phyloP scores from a whole-genome alignment of 768 basidiomycete genomes.

The Amanita subjunquillea region DNA sequence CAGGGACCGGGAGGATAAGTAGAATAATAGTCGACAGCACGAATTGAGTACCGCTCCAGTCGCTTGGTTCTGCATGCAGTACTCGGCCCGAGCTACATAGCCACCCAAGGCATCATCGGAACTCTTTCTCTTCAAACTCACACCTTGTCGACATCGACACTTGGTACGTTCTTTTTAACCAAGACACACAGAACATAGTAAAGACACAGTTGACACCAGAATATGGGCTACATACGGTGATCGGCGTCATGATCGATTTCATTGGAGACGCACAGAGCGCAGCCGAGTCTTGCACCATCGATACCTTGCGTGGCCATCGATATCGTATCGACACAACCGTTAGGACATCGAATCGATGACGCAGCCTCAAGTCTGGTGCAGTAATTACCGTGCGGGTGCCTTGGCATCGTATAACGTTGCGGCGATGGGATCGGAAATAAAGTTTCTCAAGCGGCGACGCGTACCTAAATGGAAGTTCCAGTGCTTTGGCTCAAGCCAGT shows the following conservation, averaged over 20 bases:
- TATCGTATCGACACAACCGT: background rate
- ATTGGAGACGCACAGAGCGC: background rate
- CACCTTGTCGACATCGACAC: background rate
- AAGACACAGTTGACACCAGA: too few species aligned
- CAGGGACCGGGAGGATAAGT: background rate
- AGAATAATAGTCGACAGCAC: background rate
- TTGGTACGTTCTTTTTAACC: too few species aligned
- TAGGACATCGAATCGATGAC: too few species aligned
- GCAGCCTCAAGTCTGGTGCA: too few species aligned
- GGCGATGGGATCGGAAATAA: background rate
- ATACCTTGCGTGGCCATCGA: background rate
- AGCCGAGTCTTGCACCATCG: too few species aligned
- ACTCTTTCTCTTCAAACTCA: background rate
- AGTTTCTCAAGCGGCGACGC: background rate
- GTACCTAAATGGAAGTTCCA: background rate
- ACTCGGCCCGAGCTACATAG: background rate
- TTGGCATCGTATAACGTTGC: background rate
- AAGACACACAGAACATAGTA: too few species aligned
- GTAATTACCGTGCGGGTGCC: background rate
- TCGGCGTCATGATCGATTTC: background rate
- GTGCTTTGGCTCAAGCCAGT: background rate
- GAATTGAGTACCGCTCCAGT: slow-evolving; percentile 2
- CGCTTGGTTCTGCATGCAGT: background rate
- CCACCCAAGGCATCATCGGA: background rate
- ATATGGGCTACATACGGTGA: background rate